phyloP scores from a whole-genome alignment of 768 basidiomycete genomes.

The Suillus fuscotomentosus region DNA sequence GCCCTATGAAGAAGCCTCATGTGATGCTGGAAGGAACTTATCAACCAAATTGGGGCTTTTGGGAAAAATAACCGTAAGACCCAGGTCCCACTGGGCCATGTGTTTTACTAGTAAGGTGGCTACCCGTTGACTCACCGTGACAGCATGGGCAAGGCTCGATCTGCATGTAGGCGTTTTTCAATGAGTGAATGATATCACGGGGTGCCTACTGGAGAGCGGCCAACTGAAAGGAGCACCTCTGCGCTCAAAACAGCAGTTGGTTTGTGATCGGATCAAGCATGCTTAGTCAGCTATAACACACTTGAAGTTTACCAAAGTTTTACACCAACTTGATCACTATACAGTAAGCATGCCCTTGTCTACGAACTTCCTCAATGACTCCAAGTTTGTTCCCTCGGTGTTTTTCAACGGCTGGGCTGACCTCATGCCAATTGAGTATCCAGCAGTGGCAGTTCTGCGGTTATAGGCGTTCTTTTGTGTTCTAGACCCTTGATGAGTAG shows the following conservation, averaged over 20 bases:
- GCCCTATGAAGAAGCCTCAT: constrained; percentile 5
- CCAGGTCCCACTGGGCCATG: constrained; percentile 53
- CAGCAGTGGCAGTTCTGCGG: background rate
- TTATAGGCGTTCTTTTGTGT: background rate
- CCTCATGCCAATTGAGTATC: no score
- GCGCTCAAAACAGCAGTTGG: no score
- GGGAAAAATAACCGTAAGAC: constrained; percentile 73
- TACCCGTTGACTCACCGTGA: constrained; percentile 42
- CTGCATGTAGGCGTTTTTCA: constrained; percentile 65
- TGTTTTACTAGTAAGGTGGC: constrained; percentile 76
- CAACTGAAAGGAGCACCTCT: background rate
- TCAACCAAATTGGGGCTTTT: constrained; percentile 70
- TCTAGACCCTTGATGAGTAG: no score
- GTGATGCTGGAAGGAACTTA: constrained; percentile 19
- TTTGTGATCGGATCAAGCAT: background rate
- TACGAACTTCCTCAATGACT: background rate
- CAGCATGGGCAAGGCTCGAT: constrained; percentile 68
- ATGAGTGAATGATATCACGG: constrained; percentile 64
- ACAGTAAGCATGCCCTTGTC: background rate
- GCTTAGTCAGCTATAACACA: background rate
- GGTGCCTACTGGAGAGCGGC: background rate
- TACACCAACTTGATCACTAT: no score
- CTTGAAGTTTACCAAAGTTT: no score
- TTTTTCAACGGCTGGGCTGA: background rate
- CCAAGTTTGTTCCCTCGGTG: no score